Conservation (phyloP, 495 filamentous ascomycete species). For the Elaphomyces granulatus region DNA sequence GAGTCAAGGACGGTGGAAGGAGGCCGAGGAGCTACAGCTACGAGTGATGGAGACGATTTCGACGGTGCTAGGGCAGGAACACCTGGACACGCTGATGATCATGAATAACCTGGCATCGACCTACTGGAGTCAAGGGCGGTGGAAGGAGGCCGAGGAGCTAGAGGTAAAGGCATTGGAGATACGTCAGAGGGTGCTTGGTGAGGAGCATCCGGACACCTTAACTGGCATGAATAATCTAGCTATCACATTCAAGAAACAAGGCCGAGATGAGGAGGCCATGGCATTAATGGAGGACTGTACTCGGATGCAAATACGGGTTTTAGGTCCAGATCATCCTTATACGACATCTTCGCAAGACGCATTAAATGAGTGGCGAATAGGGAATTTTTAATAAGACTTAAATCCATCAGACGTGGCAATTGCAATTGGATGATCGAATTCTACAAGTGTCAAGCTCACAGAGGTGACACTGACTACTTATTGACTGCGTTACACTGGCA, state of each 20-base stretch:
- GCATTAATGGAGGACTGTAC: constrained; percentile 6
- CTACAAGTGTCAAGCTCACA: too few relatives aligned
- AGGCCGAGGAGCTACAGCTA: constrained; percentile 15
- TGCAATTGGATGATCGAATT: too few relatives aligned
- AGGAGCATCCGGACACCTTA: constrained; percentile 15
- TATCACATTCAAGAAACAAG: constrained; percentile 8
- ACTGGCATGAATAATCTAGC: constrained; percentile 15
- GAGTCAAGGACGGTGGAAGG: constrained; percentile 17
- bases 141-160: constrained; percentile 10
- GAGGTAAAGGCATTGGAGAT: constrained; percentile 9
- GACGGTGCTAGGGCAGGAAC: constrained; percentile 7
- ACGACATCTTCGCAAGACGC: too few relatives aligned
- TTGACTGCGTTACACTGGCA: too few relatives aligned
- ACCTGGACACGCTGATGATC: constrained; percentile 1
- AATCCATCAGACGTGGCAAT: too few relatives aligned
- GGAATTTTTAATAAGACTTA: too few relatives aligned
- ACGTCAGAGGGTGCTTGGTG: constrained; percentile 1
- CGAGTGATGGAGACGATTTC: constrained; percentile 15
- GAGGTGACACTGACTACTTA: too few relatives aligned
- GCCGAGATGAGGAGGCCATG: constrained; percentile 8
- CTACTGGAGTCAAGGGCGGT: constrained; percentile 9
- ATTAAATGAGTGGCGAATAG: too few relatives aligned
- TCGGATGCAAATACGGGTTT: constrained; percentile 5
- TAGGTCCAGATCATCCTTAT: constrained; percentile 23
- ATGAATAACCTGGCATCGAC: constrained; percentile 10